Conservation (phyloP, 108 stramenopile species). For the Fragilaria radians region DNA sequence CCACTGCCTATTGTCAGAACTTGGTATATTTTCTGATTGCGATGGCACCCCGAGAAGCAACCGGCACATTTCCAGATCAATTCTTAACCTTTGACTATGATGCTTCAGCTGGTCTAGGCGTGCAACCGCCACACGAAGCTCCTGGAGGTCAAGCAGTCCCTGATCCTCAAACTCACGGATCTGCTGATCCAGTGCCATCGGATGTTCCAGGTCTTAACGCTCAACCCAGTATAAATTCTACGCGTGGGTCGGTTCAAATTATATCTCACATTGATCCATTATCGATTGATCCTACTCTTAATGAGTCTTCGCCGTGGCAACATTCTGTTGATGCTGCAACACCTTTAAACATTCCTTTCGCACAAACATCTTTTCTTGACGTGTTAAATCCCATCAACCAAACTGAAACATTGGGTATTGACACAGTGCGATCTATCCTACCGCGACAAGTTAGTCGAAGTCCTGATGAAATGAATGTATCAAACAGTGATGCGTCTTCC, state of each 20-base stretch:
- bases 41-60: slow-evolving; percentile 80
- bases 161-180: neutral
- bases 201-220: neutral
- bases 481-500: neutral
- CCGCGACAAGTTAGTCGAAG: neutral
- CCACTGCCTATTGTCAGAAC: neutral
- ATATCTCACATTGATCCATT: slow-evolving; percentile 41
- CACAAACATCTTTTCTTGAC: neutral
- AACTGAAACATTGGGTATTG: neutral
- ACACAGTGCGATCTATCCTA: neutral
- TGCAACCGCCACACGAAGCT: slow-evolving; percentile 19
- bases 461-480: neutral
- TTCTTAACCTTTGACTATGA: slow-evolving; percentile 66
- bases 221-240: slow-evolving; percentile 10
- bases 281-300: slow-evolving; percentile 56
- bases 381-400: neutral
- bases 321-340: slow-evolving; percentile 1
- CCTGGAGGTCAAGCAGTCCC: slow-evolving; percentile 6
- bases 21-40: neutral
- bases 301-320: slow-evolving; percentile 10
- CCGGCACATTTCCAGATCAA: slow-evolving; percentile 66
- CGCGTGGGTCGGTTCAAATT: slow-evolving; percentile 1
- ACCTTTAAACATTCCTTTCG: neutral
- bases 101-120: slow-evolving; percentile 19
- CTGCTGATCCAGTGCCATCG: neutral